Conservation (phyloP, 78 protist species). For the Dictyostelium firmibasis region DNA sequence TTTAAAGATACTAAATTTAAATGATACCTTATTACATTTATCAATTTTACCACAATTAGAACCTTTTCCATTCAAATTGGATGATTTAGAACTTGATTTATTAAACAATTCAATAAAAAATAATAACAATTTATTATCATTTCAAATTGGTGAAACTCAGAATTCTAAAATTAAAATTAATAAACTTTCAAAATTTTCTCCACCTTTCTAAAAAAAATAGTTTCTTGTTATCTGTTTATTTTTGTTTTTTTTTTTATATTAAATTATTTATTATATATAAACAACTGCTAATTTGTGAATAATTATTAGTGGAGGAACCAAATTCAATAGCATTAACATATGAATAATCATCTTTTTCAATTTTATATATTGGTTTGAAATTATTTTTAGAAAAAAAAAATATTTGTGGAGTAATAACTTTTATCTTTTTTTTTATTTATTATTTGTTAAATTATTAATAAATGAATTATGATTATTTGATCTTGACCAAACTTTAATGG, state of each 20-base stretch:
- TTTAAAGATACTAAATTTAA: background rate
- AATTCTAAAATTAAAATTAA: background rate
- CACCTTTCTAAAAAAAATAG: background rate
- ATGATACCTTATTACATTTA: background rate
- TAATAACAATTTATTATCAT: background rate
- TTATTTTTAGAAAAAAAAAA: no score
- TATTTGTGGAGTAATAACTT: no score
- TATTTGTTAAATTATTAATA: background rate
- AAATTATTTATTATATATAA: no score
- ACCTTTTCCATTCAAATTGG: background rate
- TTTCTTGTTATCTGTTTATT: background rate
- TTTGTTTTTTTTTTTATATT: background rate
- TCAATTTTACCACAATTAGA: background rate
- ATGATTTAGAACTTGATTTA: background rate
- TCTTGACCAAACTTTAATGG: slow-evolving; percentile 77
- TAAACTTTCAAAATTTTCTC: background rate
- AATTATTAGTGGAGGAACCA: no score
- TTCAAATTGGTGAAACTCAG: background rate
- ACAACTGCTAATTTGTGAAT: no score
- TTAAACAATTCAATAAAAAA: background rate
- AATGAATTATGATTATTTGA: background rate
- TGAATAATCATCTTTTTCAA: no score
- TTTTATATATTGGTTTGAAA: no score
- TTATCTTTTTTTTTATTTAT: background rate
- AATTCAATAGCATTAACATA: no score